Evolutionary conservation across 768 basidiomycete genomes (phyloP), one percentile per base, ranked within the genome.

Genomic region (Strobilomyces confusus): DNA sequence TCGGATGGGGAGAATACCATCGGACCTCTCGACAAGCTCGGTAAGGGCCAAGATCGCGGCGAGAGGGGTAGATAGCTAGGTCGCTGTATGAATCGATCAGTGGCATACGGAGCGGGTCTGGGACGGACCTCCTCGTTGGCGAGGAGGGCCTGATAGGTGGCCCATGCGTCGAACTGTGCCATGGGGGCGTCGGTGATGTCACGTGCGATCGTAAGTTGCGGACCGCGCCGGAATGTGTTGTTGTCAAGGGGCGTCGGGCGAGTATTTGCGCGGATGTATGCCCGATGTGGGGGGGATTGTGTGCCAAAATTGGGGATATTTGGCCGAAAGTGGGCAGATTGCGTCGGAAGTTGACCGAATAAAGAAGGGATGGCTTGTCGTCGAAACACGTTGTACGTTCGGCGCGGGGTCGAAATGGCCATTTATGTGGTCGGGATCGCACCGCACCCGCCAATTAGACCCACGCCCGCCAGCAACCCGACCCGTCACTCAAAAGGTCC

Each of bases 31-130:
- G 56, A 97, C 83, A 32, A 93, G 75, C 65, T 94, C 82, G 3
- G 92, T 87, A 44, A 97, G 76, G 13, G 92, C 81, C 20, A 90
- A 76, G 52, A 98, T 92, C 15, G 95, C 95, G 19, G 93, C 95
- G 20, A 95, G 75, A 9, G 94, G 94, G 5, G 83, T 79, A 0
- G 89, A 85, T 51, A 90, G 80, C 89, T 92, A 12, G 2, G 19
- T 9, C 41, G 4, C 3, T 3, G 34, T 37, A n/a, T 49, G 34
- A 40, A 41, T 3, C 17, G 26, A 17, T 4, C 17, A n/a, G 15
- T 1, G 17, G 22, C 13, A 4, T 13, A 13, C 0, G n/a, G 0
- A 8, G 50, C 14, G 5, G n/a, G 13, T 0, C 11, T 41, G 43
- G 20, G 19, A 71, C 79, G 59, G 62, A 90, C 92, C 71, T 89